Base-by-base conservation (phyloP, 2,329 filamentous ascomycete species). In the Cordyceps sp. region DNA sequence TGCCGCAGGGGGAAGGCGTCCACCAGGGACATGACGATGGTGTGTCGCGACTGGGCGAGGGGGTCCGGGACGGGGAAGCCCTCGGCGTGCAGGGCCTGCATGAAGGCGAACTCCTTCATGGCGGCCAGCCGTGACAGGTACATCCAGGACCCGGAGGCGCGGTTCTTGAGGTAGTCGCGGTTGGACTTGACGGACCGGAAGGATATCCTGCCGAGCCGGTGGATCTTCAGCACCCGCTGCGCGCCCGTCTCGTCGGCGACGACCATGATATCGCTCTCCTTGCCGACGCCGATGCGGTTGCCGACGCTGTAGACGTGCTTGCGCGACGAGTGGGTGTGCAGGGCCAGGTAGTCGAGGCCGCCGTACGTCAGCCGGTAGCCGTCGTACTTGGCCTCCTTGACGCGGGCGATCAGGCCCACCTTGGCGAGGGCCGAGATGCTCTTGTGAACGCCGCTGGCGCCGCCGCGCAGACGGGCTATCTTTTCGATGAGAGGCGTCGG, bases 111-210 rank as follows among this genome's bases (percentile, higher is more conserved):
- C 54, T 98, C 90, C 51, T 92, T 93, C 64, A 90, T 74, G 10
- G 90, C 90, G 7, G 92, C 86, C 23, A 98, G 66, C 26, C 84
- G 70, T 10, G 83, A 93, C 56, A 98, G 83, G 54, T 98, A 94
- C 86, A 96, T 94, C 90, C 90, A 98, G 26, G 82, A 90, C 5
- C 76, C 85, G 13, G 78, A 78, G 14, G 57, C 68, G 36, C 78
- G 70, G 45, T 90, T 84, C 43, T 80, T 78, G 34, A 96, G 73
- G 56, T 98, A 98, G 57, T 98, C 90, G 42, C 90, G 73, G 59
- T 96, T 96, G 19, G 81, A 77, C 58, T 93, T 93, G 49, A 98
- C 88, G 25, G 84, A 86, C 45, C 92, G 80, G 63, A 98, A 98
- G 21, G 86, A 94, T 46, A 98, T 93, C 46, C 90, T 78, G 29